Evolutionary conservation across 2,329 filamentous ascomycete genomes (phyloP).

Genomic region (Ophiostoma triangulosporum): DNA sequence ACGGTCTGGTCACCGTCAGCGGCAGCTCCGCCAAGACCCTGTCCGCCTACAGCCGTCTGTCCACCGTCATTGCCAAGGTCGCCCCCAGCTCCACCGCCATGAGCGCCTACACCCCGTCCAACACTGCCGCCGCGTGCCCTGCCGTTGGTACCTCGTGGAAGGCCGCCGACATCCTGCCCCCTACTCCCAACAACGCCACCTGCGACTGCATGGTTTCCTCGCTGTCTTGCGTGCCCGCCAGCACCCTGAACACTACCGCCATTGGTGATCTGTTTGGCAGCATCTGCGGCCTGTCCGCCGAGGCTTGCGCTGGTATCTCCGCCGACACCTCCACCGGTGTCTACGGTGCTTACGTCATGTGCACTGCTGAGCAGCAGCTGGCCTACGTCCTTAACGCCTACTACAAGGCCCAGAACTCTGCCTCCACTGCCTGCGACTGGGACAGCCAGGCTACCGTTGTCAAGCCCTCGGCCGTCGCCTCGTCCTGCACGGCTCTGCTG

Average conservation of each 20-base stretch:
- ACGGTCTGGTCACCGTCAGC: constrained; percentile 56
- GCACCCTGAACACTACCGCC: constrained; percentile 40
- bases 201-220: constrained; percentile 77
- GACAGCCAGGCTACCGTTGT: constrained; percentile 48
- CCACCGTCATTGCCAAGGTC: constrained; percentile 54
- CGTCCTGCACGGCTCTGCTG: constrained; percentile 45
- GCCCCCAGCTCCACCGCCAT: constrained; percentile 53
- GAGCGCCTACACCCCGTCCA: constrained; percentile 57
- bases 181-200: constrained; percentile 61
- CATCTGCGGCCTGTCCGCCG: constrained; percentile 48
- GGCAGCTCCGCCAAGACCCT: constrained; percentile 49
- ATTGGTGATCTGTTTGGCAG: constrained; percentile 58
- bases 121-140: constrained; percentile 62
- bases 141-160: constrained; percentile 50
- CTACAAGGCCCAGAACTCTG: constrained; percentile 44
- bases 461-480: constrained; percentile 30
- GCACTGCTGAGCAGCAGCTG: constrained; percentile 55
- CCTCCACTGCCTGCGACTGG: constrained; percentile 54
- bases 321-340: constrained; percentile 52
- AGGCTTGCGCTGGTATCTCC: constrained; percentile 53
- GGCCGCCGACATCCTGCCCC: constrained; percentile 60
- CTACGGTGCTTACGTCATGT: constrained; percentile 72
- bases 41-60: constrained; percentile 61
- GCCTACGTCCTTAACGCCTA: constrained; percentile 63
- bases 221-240: constrained; percentile 55